Percentiles rank a stretch among this genome's conserved stretches.
Evolutionary conservation across 2,329 filamentous ascomycete species (phyloP).

Genomic region (Pseudocercospora macadamiae): DNA sequence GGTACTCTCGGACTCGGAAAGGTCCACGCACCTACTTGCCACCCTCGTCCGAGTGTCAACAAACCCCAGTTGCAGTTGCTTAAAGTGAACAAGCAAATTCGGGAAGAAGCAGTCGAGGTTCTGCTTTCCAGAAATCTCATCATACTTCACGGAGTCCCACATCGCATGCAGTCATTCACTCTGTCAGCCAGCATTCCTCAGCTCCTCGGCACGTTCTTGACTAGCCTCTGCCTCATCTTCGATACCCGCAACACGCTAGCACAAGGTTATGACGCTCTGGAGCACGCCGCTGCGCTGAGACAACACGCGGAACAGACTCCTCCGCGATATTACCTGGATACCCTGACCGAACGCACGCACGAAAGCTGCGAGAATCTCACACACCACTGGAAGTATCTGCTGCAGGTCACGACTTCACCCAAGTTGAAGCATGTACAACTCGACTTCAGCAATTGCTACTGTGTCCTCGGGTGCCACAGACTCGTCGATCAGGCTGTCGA

Average conservation of each 20-base stretch:
- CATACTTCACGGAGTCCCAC: neutral
- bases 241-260: neutral
- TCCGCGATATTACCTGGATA: too few species aligned
- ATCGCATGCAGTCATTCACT: neutral
- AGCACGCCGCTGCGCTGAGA: neutral
- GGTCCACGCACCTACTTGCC: neutral
- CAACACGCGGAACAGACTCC: neutral
- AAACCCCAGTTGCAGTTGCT: conserved; percentile 2
- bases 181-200: too few species aligned
- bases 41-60: neutral
- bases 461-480: neutral
- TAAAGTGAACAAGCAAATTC: conserved; percentile 1
- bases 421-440: neutral
- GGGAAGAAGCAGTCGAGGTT: neutral
- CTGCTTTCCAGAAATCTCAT: neutral
- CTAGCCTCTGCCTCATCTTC: neutral
- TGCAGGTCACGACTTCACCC: neutral
- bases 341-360: neutral
- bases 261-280: neutral
- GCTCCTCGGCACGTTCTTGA: neutral
- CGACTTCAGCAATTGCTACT: conserved; percentile 3
- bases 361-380: neutral
- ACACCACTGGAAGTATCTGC: neutral
- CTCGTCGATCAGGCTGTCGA: neutral
- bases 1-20: neutral